Base-by-base conservation (phyloP, 2,329 filamentous ascomycete species). In the Gliomastix tumulicola region DNA sequence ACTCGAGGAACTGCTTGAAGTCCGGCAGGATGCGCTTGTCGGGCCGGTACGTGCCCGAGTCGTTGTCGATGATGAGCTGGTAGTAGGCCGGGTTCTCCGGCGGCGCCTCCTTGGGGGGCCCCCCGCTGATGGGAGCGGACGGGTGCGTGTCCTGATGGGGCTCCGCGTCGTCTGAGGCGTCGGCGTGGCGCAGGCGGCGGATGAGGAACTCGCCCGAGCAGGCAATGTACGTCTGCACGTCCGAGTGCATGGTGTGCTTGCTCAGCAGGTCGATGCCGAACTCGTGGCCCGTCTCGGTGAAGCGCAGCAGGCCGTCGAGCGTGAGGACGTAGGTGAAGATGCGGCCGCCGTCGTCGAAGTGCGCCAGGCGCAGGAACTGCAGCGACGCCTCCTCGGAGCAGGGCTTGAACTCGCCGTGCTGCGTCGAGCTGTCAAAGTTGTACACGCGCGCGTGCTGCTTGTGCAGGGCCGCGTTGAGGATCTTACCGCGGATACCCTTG, bases 181-280 rank as follows among this genome's bases (percentile, higher is more conserved):
- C 58, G 1, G 71, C 66, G 12, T 68, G 66, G 36, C 71, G 59
- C 19, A 86, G 68, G 4, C 84, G 75, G 12, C 88, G 77, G 43
- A 97, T 74, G 56, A 96, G 92, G 59, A 97, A 97, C 54, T 97
- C 90, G 30, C 90, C 90, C 1, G 85, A 88, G 55, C 82, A 96
- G 17, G 89, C 90, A 44, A 96, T 87, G 56, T 95, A 95, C 3
- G 86, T 84, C 23, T 81, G 84, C 2, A 95, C 89, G 57, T 96
- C 82, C 45, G 86, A 90, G 63, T 97, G 90, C 88, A 97, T 95
- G 28, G 88, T 94, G 59, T 97, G 90, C 57, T 97, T 97, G 58
- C 82, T 88, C 50, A 97, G 63, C 57, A 96, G 69, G 61, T 96
- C 90, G 50, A 97, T 88, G 36, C 89, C 88, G 41, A 96, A 96